phyloP scores from a whole-genome alignment of 148 eudicot species.

The Euryodendron excelsum region DNA sequence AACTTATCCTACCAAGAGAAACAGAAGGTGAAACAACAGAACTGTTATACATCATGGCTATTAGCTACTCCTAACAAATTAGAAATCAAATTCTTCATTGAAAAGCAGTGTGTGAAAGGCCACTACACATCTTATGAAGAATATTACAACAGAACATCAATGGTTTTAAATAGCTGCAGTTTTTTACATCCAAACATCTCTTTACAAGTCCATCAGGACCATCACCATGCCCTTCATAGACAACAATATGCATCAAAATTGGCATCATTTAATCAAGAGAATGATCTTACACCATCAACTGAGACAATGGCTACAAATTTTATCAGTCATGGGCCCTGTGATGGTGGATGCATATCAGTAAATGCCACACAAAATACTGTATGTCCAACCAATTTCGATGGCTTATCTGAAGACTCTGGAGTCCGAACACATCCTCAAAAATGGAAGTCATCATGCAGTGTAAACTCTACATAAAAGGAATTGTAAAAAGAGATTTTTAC shows the following conservation, averaged over 20 bases:
- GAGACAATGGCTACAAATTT: background rate
- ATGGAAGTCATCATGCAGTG: background rate
- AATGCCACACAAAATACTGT: background rate
- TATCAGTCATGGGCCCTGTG: background rate
- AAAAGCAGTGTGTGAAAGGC: background rate
- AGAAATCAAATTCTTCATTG: slow-evolving; percentile 7
- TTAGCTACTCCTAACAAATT: background rate
- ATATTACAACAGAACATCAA: background rate
- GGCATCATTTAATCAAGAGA: background rate
- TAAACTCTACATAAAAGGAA: background rate
- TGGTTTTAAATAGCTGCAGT: background rate
- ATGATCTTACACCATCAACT: background rate
- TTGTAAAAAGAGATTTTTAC: background rate
- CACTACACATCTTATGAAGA: background rate
- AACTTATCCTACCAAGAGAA: slow-evolving; percentile 18
- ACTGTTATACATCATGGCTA: background rate
- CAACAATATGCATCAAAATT: background rate
- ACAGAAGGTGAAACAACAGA: background rate
- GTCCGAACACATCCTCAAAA: background rate
- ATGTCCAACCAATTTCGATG: background rate
- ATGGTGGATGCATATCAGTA: background rate
- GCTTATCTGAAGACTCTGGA: background rate
- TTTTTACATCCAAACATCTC: background rate
- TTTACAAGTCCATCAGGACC: background rate
- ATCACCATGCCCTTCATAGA: background rate